Evolutionary conservation across 352 stramenopile genomes (phyloP), one percentile per base, ranked within the genome.

Genomic region (Pythium pyrilobum): DNA sequence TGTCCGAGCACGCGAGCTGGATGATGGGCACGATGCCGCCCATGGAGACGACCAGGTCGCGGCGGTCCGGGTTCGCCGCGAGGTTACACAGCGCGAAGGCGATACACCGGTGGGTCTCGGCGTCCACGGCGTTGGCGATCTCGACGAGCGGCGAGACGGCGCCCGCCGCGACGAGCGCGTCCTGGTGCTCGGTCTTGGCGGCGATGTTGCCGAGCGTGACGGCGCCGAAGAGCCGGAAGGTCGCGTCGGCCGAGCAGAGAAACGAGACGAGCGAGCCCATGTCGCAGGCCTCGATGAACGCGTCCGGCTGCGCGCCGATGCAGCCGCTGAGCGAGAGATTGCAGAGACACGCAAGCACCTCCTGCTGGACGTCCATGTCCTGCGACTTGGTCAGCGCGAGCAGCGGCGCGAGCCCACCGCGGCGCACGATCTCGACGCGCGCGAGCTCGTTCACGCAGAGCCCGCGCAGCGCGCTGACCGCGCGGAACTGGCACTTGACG

Each of bases 41-140:
- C 46, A 89, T 72, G 44, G 91, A 76, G 25, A 98, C 94, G n/a
- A 99, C 96, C 52, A 91, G 71, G 31, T 81, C 58, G n/a, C 92
- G 73, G 4, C 92, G 87, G 15, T 71, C 58, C 1, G 83, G 72
- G 52, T 98, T 93, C 2, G 89, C 86, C 5, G 90, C 83, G 7
- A 99, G 81, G 61, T 99, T 98, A 65, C 92, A 98, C 23, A 99
- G 71, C 12, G 95, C 88, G 66, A 98, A 98, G 15, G 93, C 91
- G 55, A 99, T 99, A 55, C 89, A 98, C 8, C 95, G 81, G 63
- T 98, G 90, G 0, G 95, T 98, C 72, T 98, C 96, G 8, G 96
- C 46, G 62, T 99, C 91, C 5, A 92, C 78, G 9, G 69, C 75
- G 56, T 95, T 97, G 15, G 88, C 74, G n/a, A 97, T 81, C 23